Evolutionary conservation across 331 rosid species (phyloP).

Genomic region (Rhamnella rubrinervis): DNA sequence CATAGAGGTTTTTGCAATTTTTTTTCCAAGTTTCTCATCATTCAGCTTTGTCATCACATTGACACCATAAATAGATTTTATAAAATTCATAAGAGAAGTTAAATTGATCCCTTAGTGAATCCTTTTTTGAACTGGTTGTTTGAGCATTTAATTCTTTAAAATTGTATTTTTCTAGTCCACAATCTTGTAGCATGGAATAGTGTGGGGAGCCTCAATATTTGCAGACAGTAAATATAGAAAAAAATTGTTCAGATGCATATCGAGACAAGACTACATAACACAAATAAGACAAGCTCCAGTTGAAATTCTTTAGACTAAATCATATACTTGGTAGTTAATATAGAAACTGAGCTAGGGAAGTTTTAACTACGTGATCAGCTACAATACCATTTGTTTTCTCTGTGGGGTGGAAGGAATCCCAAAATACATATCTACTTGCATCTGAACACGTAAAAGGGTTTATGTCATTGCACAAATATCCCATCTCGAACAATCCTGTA

Average conservation of each 20-base stretch:
- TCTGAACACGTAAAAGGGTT: conserved; percentile 46
- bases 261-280: neutral
- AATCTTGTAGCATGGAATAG: no score
- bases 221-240: neutral
- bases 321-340: neutral
- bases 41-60: no score
- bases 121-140: no score
- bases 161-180: no score
- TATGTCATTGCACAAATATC: conserved; percentile 33
- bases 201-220: neutral
- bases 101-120: no score
- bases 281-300: neutral
- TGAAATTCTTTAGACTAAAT: neutral
- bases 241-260: neutral
- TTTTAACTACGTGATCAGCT: conserved; percentile 32
- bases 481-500: conserved; percentile 48
- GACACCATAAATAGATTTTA: no score
- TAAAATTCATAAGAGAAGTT: no score
- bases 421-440: conserved; percentile 49
- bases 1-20: no score
- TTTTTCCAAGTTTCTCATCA: no score
- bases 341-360: conserved; percentile 32
- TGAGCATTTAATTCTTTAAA: no score
- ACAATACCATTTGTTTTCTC: conserved; percentile 41
- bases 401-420: conserved; percentile 62